Conservation (phyloP, 352 stramenopile species). For the Plasmopara muralis region DNA sequence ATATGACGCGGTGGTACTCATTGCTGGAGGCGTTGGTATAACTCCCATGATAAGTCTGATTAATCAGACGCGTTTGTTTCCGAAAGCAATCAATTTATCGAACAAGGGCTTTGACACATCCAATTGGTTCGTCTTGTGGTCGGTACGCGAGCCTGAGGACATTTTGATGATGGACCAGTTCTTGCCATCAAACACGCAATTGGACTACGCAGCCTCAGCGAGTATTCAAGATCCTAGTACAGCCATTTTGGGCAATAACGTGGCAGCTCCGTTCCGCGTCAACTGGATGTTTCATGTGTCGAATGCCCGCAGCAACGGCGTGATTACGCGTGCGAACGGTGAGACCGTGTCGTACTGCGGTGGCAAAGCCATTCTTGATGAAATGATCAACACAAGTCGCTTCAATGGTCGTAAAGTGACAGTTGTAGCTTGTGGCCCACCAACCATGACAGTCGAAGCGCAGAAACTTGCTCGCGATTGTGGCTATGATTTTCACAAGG, state of each 20-base stretch:
- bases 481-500: slow-evolving; percentile 79
- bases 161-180: slow-evolving; percentile 73
- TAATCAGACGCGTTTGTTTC: slow-evolving; percentile 56
- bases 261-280: slow-evolving; percentile 30
- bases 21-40: slow-evolving; percentile 69
- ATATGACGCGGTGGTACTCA: slow-evolving; percentile 62
- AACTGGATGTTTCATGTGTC: slow-evolving; percentile 65
- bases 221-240: slow-evolving; percentile 49
- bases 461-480: slow-evolving; percentile 56
- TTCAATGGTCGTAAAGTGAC: slow-evolving; percentile 54
- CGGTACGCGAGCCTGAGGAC: slow-evolving; percentile 46
- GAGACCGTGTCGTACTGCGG: slow-evolving; percentile 46
- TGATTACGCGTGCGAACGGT: slow-evolving; percentile 41
- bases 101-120: slow-evolving; percentile 24
- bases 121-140: slow-evolving; percentile 61
- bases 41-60: slow-evolving; percentile 70
- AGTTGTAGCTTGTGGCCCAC: slow-evolving; percentile 66
- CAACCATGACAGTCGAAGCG: slow-evolving; percentile 61
- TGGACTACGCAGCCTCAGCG: slow-evolving; percentile 27
- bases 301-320: slow-evolving; percentile 34
- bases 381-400: slow-evolving; percentile 62
- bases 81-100: slow-evolving; percentile 5
- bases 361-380: slow-evolving; percentile 55
- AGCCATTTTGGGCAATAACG: slow-evolving; percentile 18
- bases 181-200: slow-evolving; percentile 42